phyloP scores from a whole-genome alignment of 257 asterid species.

The Solanum piurae region DNA sequence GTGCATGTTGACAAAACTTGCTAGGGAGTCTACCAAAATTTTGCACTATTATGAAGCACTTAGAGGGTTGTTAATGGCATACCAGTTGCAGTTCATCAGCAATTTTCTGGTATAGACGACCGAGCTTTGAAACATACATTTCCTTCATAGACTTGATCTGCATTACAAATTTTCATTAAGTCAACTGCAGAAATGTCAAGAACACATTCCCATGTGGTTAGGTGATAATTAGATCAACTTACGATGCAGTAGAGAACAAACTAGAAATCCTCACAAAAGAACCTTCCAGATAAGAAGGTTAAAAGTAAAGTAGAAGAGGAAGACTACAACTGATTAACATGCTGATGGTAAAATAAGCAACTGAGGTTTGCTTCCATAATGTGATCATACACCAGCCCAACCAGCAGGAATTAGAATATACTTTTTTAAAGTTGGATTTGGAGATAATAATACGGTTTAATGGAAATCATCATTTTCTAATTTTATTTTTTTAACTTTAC shows the following conservation, averaged over 20 bases:
- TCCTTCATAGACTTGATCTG: slow-evolving; percentile 80
- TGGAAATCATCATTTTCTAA: not conserved
- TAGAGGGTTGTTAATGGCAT: not conserved
- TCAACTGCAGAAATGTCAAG: not conserved
- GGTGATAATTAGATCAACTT: not conserved
- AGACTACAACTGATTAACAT: not conserved
- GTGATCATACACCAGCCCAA: no score
- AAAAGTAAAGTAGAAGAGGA: not conserved
- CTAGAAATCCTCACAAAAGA: not conserved
- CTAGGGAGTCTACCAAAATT: not conserved
- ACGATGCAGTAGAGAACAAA: not conserved
- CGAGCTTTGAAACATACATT: slow-evolving; percentile 46
- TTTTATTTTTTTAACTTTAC: not conserved
- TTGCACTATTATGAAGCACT: not conserved
- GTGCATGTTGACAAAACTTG: not conserved
- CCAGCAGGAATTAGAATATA: not conserved
- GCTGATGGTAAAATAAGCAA: not conserved
- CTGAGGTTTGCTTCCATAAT: not conserved
- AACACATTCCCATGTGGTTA: not conserved
- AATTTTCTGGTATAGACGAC: slow-evolving; percentile 56
- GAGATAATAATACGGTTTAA: not conserved
- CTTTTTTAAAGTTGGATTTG: not conserved
- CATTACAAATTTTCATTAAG: not conserved
- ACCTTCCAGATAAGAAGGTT: not conserved
- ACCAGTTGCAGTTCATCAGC: slow-evolving; percentile 64